Conservation (phyloP, 2,329 filamentous ascomycete species). For the Fusarium brevicatenulatum region DNA sequence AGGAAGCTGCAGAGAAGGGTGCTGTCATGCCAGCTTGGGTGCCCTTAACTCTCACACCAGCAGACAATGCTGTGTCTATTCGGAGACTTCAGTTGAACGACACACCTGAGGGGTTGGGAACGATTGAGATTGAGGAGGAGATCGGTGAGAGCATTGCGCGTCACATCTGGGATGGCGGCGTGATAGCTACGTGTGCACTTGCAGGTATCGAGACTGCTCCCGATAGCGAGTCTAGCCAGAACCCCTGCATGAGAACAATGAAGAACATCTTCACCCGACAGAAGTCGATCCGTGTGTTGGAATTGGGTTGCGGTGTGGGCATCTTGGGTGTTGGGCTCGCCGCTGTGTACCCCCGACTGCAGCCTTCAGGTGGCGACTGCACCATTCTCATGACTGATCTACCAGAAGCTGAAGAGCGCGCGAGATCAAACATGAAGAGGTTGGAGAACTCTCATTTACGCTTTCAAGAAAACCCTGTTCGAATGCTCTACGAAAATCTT, state of each 20-base stretch:
- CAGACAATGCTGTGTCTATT: constrained; percentile 42
- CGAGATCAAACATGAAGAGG: constrained; percentile 58
- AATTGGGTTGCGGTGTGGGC: constrained; percentile 67
- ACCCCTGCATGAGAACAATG: constrained; percentile 46
- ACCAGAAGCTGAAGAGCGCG: constrained; percentile 62
- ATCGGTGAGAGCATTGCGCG: constrained; percentile 69
- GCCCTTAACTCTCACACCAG: constrained; percentile 42
- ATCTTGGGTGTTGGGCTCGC: constrained; percentile 64
- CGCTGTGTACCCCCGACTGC: constrained; percentile 45
- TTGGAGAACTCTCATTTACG: constrained; percentile 33
- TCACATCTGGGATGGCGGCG: constrained; percentile 68
- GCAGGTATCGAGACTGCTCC: constrained; percentile 45
- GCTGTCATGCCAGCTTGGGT: constrained; percentile 58
- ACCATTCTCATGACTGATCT: constrained; percentile 66
- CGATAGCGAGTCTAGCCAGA: constrained; percentile 40
- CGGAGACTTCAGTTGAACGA: constrained; percentile 46
- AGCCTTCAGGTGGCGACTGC: constrained; percentile 32
- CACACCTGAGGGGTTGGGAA: constrained; percentile 32
- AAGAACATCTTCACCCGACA: constrained; percentile 44
- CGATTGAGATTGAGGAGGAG: constrained; percentile 62
- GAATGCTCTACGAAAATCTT: constrained; percentile 62
- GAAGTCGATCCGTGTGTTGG: constrained; percentile 56
- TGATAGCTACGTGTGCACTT: constrained; percentile 55
- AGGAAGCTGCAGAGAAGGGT: constrained; percentile 43
- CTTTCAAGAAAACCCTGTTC: constrained; percentile 30